phyloP scores from a whole-genome alignment of 164 flowering plant species.

The Warburgia ugandensis region DNA sequence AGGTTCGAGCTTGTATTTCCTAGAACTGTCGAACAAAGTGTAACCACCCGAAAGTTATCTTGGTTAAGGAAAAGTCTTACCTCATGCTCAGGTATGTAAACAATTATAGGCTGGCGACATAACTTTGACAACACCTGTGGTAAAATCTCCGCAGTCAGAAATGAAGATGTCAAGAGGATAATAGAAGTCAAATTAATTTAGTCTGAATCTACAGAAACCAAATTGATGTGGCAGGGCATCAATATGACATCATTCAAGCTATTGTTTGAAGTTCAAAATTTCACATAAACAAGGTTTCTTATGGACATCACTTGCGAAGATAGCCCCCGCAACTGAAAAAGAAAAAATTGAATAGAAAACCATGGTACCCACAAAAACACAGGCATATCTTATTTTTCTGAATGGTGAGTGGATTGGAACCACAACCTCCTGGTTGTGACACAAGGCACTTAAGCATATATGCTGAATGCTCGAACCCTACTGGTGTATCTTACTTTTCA shows the following conservation, averaged over 20 bases:
- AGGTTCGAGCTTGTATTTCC: not conserved
- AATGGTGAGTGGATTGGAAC: too few relatives aligned
- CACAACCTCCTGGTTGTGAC: too few relatives aligned
- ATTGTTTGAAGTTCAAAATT: not conserved
- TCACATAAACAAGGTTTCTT: not conserved
- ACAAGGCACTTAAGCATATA: too few relatives aligned
- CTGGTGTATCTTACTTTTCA: too few relatives aligned
- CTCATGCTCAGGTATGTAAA: conserved; percentile 88
- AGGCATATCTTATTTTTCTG: too few relatives aligned
- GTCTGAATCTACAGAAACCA: not conserved
- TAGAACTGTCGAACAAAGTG: not conserved
- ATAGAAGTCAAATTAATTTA: not conserved
- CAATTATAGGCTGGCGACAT: conserved; percentile 66
- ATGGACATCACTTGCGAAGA: not conserved
- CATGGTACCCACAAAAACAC: too few relatives aligned
- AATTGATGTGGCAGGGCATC: not conserved
- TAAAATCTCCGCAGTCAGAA: not conserved
- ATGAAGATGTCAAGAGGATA: not conserved
- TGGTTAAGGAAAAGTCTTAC: conserved; percentile 23
- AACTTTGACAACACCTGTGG: conserved; percentile 77
- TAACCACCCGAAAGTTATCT: not conserved
- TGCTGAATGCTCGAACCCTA: too few relatives aligned
- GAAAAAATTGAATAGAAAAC: too few relatives aligned
- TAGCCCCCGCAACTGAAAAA: too few relatives aligned
- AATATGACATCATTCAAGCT: not conserved